A percentile compares a stretch with the other conserved stretches of the same genome.
phyloP scores from a whole-genome alignment of 129 eudicot genomes.

The Flaveria robusta region DNA sequence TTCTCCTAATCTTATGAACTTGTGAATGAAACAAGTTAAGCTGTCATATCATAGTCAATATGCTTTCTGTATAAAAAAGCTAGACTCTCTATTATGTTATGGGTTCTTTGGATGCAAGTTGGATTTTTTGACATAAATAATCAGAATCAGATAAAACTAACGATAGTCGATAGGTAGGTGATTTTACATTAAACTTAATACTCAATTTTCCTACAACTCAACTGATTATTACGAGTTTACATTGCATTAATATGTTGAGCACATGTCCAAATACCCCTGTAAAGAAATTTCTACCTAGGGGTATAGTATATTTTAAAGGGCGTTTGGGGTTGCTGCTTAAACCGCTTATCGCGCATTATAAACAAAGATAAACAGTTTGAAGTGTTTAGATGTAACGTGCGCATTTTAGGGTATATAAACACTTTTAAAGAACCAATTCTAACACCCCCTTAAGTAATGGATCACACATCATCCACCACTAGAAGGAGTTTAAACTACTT shows the following conservation, averaged over 20 bases:
- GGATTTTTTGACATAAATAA: too few relatives aligned
- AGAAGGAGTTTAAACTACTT: slow-evolving; percentile 18
- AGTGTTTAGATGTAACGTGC: neutral
- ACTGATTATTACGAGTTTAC: too few relatives aligned
- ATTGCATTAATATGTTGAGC: neutral
- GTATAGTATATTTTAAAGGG: neutral
- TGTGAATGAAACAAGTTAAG: slow-evolving; percentile 23
- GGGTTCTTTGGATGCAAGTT: neutral
- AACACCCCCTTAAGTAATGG: slow-evolving; percentile 8
- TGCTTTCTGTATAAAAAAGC: neutral
- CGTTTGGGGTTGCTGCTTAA: neutral
- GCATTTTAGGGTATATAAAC: neutral
- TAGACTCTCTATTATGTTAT: neutral
- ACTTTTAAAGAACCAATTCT: neutral
- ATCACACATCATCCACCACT: slow-evolving; percentile 35
- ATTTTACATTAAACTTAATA: too few relatives aligned
- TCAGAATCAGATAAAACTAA: too few relatives aligned
- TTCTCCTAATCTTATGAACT: neutral
- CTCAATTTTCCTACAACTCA: neutral
- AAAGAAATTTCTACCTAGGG: neutral
- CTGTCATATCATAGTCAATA: slow-evolving; percentile 10
- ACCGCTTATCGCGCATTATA: neutral
- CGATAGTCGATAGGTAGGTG: too few relatives aligned
- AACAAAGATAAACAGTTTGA: neutral
- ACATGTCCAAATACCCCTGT: neutral